A percentile compares a stretch with the other conserved stretches of the same genome.
These are phyloP conservation scores for Diaporthe caulivora DNA, from an alignment of 2,329 filamentous ascomycete genomes.

Conservation along the genomic window DNA sequence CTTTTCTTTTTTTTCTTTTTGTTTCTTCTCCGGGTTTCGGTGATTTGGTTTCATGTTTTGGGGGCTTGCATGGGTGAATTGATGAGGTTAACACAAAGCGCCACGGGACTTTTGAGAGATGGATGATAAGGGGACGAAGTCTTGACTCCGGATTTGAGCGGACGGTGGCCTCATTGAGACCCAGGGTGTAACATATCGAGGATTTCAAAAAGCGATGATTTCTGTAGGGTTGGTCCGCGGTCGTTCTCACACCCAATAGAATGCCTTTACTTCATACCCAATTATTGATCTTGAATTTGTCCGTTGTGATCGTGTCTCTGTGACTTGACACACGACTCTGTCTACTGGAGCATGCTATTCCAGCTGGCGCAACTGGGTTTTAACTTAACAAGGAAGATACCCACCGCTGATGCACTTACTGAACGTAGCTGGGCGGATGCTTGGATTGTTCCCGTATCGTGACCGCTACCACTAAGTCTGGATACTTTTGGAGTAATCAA, in stretches of 20 bases:
- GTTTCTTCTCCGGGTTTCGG: rapidly evolving
- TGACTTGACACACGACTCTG: neutral
- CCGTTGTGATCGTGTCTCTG: neutral
- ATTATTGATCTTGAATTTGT: no score
- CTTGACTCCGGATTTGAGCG: neutral
- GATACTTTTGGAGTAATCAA: no score
- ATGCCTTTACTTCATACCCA: neutral
- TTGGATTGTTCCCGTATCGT: no score
- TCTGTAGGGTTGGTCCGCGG: neutral
- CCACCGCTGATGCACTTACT: no score
- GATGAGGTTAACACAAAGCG: neutral
- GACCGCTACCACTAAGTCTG: no score
- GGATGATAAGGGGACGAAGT: neutral
- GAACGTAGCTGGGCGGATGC: no score
- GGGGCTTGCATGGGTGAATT: neutral
- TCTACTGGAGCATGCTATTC: no score
- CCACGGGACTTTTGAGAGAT: neutral
- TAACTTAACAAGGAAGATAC: no score
- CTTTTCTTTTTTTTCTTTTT: neutral
- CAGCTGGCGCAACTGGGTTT: no score
- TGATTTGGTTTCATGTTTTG: neutral
- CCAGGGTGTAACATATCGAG: neutral
- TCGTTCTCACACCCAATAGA: neutral
- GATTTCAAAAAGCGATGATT: neutral
- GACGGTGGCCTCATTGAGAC: neutral